Evolutionary conservation across 306 rosid genomes (phyloP).

Genomic region (Cucumis melo): DNA sequence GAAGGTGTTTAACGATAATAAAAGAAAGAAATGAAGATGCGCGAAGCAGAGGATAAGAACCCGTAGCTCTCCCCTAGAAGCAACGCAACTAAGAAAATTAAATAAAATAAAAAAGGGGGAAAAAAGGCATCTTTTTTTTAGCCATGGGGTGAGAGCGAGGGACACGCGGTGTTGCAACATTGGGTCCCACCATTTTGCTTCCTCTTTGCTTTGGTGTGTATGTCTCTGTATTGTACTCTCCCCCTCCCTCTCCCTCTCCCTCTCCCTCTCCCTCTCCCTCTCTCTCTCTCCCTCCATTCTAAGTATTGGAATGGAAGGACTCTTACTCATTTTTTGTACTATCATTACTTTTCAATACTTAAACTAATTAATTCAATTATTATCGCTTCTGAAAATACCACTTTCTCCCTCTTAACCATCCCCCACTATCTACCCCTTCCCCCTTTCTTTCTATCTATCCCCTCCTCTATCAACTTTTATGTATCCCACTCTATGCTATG

Average conservation of each 20-base stretch:
- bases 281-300: not conserved
- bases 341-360: not conserved
- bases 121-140: slow-evolving; percentile 4
- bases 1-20: too few species aligned
- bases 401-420: too few species aligned
- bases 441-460: too few species aligned
- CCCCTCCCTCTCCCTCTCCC: not conserved
- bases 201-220: not conserved
- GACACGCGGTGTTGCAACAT: slow-evolving; percentile 7
- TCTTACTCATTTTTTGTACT: not conserved
- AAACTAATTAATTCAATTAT: too few species aligned
- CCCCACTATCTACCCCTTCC: too few species aligned
- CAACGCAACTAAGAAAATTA: not conserved
- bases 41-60: slow-evolving; percentile 6
- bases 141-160: not conserved
- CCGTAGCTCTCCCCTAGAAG: not conserved
- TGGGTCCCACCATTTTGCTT: slow-evolving; percentile 16
- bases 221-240: not conserved
- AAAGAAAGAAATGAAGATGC: not conserved
- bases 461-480: too few species aligned
- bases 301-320: not conserved
- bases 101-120: not conserved
- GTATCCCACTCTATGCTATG: too few species aligned
- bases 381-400: too few species aligned
- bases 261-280: not conserved